These are phyloP conservation scores for Trebouxia sp. DNA, from an alignment of 139 green algal genomes.

Conservation along the genomic window DNA sequence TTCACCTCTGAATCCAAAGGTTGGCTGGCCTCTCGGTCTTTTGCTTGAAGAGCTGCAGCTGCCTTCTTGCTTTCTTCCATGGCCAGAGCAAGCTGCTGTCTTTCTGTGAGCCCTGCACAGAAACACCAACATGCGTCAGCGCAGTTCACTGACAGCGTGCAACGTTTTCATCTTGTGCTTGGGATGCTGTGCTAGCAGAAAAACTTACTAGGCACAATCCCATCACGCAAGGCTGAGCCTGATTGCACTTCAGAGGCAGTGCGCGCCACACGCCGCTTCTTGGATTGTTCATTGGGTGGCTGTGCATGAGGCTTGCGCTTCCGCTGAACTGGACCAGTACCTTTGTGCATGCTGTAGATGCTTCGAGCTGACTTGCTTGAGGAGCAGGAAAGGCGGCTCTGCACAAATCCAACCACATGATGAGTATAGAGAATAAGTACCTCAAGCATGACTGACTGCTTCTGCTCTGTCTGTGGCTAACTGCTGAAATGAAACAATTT, in stretches of 20 bases:
- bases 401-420: no score
- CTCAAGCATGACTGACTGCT: background rate
- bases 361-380: conserved; percentile 7
- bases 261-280: background rate
- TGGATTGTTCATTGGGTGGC: background rate
- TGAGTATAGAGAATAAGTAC: background rate
- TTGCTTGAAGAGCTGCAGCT: conserved; percentile 14
- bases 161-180: no score
- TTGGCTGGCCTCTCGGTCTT: background rate
- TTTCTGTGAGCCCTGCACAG: conserved; percentile 26
- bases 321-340: background rate
- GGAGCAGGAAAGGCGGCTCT: background rate
- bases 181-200: background rate
- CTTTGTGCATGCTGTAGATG: conserved; percentile 18
- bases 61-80: conserved; percentile 32
- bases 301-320: background rate
- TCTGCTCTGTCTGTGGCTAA: no score
- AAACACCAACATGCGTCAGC: background rate
- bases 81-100: conserved; percentile 29
- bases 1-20: background rate
- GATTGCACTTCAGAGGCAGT: background rate
- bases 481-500: no score
- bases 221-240: conserved; percentile 1
- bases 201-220: background rate
- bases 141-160: background rate